Evolutionary conservation across 192 early-diverging fungal genomes (phyloP), one percentile per base, ranked within the genome.

Genomic region (Coemansia sp.): DNA sequence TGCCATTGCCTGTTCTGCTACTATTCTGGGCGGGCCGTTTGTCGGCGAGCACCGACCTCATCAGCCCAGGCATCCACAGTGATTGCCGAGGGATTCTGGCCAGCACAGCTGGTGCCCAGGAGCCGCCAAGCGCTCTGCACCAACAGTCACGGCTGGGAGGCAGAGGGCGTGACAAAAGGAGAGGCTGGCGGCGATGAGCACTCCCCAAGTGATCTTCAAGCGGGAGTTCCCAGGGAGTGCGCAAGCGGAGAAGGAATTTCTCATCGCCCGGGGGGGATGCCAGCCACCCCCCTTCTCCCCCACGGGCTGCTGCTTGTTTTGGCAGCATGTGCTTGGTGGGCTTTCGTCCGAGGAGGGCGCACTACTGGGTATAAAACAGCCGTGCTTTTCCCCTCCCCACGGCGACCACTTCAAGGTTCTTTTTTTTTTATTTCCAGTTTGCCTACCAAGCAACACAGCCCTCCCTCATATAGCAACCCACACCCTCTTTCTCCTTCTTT

Each of bases 241-340:
- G 24, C 53, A 27, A 55, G 53, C 53, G 53, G 53, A 55, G 53
- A 55, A 31, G 27, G 53, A 55, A 55, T 31, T 55, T 55, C 53
- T 31, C 53, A 55, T 55, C 53, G 27, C 53, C 27, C 27, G 53
- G 53, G 50, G 27, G 53, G 24, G 27, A 29, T 24, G 53, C 12
- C 53, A 55, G 24, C 53, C 53, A 55, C 53, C 53, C 53, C 50
- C 22, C 24, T 24, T 31, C 53, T 31, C 53, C 53, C 43, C 53
- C 53, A 27, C 53, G 53, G 53, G 53, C 53, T 55, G 53, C 53
- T 55, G 53, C 53, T 31, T 55, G 53, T 27, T 55, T 55, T 55
- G 53, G 53, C 24, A 27, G 53, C 53, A 31, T 55, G 53, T 27
- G 53, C 53, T 55, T 55, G 27, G 53, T 55, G 53, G 53, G 53